phyloP scores from a whole-genome alignment of 2,329 filamentous ascomycete species.

The Elsinoe australis region DNA sequence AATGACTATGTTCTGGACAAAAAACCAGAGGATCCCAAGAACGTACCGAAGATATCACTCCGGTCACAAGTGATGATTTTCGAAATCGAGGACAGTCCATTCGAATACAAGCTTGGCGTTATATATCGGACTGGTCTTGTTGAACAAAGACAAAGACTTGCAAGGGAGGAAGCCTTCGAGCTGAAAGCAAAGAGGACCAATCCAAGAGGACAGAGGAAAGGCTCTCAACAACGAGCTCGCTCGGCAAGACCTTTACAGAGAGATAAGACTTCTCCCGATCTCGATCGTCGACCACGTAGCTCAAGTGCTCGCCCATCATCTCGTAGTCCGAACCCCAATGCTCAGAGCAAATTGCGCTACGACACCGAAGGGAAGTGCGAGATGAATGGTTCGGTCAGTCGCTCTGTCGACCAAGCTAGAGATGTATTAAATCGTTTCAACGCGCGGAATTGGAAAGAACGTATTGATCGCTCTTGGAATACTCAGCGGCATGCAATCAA shows the following conservation, averaged over 20 bases:
- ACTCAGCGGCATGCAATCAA: conserved; percentile 66
- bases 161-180: conserved; percentile 81
- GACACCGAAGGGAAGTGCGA: conserved; percentile 69
- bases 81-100: conserved; percentile 89
- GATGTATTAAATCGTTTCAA: conserved; percentile 71
- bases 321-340: conserved; percentile 1
- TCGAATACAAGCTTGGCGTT: conserved; percentile 92
- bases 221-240: conserved; percentile 43
- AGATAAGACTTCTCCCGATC: conserved; percentile 21
- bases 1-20: conserved; percentile 86
- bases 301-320: conserved; percentile 29
- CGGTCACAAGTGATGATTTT: conserved; percentile 76
- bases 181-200: conserved; percentile 83
- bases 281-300: conserved; percentile 26
- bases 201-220: conserved; percentile 46
- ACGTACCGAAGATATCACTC: conserved; percentile 76
- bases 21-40: conserved; percentile 74
- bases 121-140: conserved; percentile 85
- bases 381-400: conserved; percentile 63
- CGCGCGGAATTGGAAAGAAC: conserved; percentile 81
- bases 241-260: conserved; percentile 34
- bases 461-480: conserved; percentile 69
- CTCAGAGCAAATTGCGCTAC: conserved; percentile 50
- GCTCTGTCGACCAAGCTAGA: conserved; percentile 69
- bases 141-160: conserved; percentile 83